A percentile compares a stretch with the other conserved stretches of the same genome.
These are phyloP conservation scores for Komagataella pastoris DNA, from an alignment of 805 yeast species.

Conservation along the genomic window DNA sequence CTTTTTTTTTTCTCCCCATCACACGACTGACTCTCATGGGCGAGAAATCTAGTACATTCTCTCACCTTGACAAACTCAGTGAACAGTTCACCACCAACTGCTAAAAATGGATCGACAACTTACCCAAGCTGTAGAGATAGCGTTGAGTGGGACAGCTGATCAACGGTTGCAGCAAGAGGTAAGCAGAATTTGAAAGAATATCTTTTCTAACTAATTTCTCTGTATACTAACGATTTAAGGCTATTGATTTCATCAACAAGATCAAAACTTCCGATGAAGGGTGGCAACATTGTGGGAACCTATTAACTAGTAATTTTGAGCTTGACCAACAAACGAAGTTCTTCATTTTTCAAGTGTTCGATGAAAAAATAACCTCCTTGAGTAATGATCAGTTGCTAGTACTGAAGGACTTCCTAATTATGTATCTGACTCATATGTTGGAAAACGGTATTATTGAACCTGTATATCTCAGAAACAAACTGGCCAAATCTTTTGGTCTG, in stretches of 20 bases:
- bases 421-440: conserved; percentile 21
- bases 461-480: conserved; percentile 36
- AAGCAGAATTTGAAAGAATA: neutral
- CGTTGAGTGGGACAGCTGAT: conserved; percentile 59
- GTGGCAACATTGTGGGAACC: conserved; percentile 38
- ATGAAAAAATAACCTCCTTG: conserved; percentile 34
- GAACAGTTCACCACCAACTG: neutral
- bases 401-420: conserved; percentile 35
- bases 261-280: conserved; percentile 41
- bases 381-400: conserved; percentile 28
- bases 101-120: conserved; percentile 41
- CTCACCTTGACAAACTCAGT: neutral
- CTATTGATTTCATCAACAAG: conserved; percentile 37
- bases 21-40: neutral
- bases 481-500: conserved; percentile 40
- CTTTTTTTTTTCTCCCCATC: neutral
- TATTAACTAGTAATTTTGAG: conserved; percentile 20
- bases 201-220: neutral
- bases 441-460: conserved; percentile 19
- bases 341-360: conserved; percentile 59
- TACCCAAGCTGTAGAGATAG: conserved; percentile 79
- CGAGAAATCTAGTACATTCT: neutral
- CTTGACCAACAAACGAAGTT: conserved; percentile 46
- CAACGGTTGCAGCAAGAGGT: conserved; percentile 44
- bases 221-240: conserved; percentile 17